These are phyloP conservation scores for Schwanniomyces pseudopolymorphus DNA, from an alignment of 805 yeast genomes.

Conservation along the genomic window DNA sequence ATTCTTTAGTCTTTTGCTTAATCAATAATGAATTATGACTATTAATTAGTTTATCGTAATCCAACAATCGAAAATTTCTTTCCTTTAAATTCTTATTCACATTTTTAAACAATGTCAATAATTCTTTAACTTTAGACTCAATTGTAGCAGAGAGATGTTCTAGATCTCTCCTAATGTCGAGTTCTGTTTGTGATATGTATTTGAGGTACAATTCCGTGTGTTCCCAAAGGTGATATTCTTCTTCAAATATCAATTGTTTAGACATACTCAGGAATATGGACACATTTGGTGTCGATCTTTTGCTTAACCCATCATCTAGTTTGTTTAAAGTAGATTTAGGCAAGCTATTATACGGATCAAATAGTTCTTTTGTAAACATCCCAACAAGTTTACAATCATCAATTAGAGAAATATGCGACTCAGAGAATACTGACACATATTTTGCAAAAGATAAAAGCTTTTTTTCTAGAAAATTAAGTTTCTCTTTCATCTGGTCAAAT, in stretches of 20 bases:
- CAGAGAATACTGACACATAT: constrained; percentile 10
- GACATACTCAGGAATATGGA: constrained; percentile 7
- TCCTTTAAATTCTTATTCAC: constrained; percentile 26
- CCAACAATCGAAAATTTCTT: constrained; percentile 35
- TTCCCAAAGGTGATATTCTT: constrained; percentile 19
- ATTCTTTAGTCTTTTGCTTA: constrained; percentile 36
- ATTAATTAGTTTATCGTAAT: constrained; percentile 34
- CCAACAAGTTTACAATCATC: constrained; percentile 13
- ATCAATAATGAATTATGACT: constrained; percentile 26
- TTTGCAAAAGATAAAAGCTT: constrained; percentile 14
- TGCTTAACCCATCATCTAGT: constrained; percentile 3
- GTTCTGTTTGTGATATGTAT: constrained; percentile 12
- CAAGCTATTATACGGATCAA: constrained; percentile 21
- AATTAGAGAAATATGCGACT: constrained; percentile 6
- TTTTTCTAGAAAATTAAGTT: constrained; percentile 15
- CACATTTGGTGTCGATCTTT: constrained; percentile 3
- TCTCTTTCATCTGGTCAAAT: constrained; percentile 27
- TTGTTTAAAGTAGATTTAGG: constrained; percentile 6
- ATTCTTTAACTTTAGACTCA: constrained; percentile 13
- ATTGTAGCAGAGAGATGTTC: constrained; percentile 5
- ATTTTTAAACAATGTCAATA: constrained; percentile 15
- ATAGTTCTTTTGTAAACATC: constrained; percentile 15
- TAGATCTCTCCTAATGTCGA: constrained; percentile 13
- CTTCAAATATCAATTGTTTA: constrained; percentile 8
- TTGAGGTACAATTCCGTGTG: constrained; percentile 16